Base-by-base conservation (phyloP, 495 filamentous ascomycete genomes). In the Hypoxylon cercidicola region DNA sequence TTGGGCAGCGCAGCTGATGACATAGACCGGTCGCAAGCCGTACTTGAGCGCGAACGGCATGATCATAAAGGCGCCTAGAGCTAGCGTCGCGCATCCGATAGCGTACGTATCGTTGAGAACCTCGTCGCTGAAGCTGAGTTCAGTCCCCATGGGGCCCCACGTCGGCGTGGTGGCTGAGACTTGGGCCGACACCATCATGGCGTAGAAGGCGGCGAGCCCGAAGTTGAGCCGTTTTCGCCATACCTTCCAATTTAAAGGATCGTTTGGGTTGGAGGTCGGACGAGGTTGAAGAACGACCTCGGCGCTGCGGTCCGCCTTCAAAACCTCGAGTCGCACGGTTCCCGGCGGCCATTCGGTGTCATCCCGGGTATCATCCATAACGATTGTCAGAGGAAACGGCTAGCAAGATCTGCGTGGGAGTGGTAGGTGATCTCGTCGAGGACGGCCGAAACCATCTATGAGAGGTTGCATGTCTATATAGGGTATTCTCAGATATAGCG, bases 11-110 rank as follows among this genome's bases (percentile, higher is more conserved):
- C 67, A 62, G 55, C 73, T 81, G 47, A 78, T 41, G 15, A 84
- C 53, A 49, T 83, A 83, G 11, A 83, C 62, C 1, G 77, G 73
- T 3, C 82, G 77, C 1, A 77, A 74, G 1, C 82, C 81, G 50
- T 73, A 83, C 25, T 80, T 81, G 52, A 77, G 69, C 0, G 78
- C 79, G 16, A 83, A 74, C 0, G 80, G 82, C 16, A 83, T 75
- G 46, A 82, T 69, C 48, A 84, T 62, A 10, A 80, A 60, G 39
- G 74, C 75, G 5, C 79, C 78, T 13, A 82, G 35, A 0, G 74
- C 76, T 1, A 84, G 71, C 1, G 72, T 73, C 7, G 64, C 74
- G 35, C 71, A 80, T 28, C 73, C 73, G 7, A 73, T 60, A 0
- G 78, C 81, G 43, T 71, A 75, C 8, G 67, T 68, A 30, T 74